Evolutionary conservation across 2,329 filamentous ascomycete genomes (phyloP).

Genomic region (Neonectria punicea): DNA sequence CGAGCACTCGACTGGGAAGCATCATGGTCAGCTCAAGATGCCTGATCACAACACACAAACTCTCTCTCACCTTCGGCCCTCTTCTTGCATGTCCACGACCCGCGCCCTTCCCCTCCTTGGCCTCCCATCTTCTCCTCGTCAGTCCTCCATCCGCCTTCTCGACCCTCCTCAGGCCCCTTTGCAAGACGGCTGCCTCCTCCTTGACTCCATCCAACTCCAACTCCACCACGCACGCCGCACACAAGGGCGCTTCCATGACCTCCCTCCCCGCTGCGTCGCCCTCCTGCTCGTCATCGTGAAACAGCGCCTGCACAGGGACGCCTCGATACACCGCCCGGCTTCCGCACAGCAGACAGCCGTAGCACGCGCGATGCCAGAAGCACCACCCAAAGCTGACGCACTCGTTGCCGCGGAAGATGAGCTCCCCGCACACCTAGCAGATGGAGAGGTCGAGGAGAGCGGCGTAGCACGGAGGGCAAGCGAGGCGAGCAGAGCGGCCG

Average conservation of each 20-base stretch:
- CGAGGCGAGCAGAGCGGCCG: slow-evolving; percentile 59
- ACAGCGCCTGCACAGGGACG: slow-evolving; percentile 48
- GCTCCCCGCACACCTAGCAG: slow-evolving; percentile 67
- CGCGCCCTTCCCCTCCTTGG: slow-evolving; percentile 34
- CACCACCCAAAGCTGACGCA: slow-evolving; percentile 69
- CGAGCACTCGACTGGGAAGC: slow-evolving; percentile 6
- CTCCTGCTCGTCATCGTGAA: slow-evolving; percentile 35
- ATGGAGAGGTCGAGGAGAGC: slow-evolving; percentile 64
- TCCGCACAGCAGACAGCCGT: slow-evolving; percentile 65
- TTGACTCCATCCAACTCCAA: slow-evolving; percentile 50
- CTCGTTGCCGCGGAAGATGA: slow-evolving; percentile 63
- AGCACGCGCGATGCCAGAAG: slow-evolving; percentile 68
- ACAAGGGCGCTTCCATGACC: slow-evolving; percentile 60
- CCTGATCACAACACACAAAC: no score
- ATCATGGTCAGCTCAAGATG: slow-evolving; percentile 13
- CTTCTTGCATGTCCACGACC: slow-evolving; percentile 6
- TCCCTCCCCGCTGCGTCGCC: slow-evolving; percentile 48
- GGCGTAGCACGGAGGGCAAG: slow-evolving; percentile 59
- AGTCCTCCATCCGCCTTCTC: slow-evolving; percentile 59
- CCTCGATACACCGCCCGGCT: slow-evolving; percentile 51
- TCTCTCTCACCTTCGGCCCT: slow-evolving; percentile 9
- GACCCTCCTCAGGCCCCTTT: slow-evolving; percentile 56
- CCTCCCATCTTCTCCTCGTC: slow-evolving; percentile 56
- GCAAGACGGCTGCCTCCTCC: slow-evolving; percentile 48
- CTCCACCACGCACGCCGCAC: slow-evolving; percentile 57